A percentile compares a stretch with the other conserved stretches of the same genome.
phyloP scores from a whole-genome alignment of 495 filamentous ascomycete species.

The Hypoxylon rickii region DNA sequence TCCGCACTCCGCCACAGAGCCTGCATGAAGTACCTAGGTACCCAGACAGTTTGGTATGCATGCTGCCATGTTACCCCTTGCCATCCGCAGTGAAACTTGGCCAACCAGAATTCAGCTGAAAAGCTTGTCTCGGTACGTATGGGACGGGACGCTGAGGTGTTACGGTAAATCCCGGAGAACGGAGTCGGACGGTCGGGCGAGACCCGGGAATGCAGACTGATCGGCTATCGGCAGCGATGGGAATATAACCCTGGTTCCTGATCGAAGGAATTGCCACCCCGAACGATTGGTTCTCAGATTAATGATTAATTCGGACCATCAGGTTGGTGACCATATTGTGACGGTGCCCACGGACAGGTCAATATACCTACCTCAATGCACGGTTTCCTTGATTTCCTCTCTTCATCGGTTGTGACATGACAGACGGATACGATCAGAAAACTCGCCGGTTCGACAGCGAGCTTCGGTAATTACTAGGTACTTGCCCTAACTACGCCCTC shows the following conservation, averaged over 20 bases:
- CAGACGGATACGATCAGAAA: background rate
- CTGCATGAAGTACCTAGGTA: background rate
- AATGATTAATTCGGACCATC: background rate
- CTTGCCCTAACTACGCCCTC: background rate
- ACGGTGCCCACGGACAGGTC: too few relatives aligned
- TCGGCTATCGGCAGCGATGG: conserved; percentile 6
- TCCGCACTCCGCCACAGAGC: too few relatives aligned
- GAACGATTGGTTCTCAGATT: conserved; percentile 2
- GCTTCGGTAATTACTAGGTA: background rate
- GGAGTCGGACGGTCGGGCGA: conserved; percentile 7
- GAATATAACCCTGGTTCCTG: background rate
- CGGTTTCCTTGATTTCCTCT: conserved; percentile 4
- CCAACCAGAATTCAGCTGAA: conserved; percentile 8
- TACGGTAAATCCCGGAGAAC: background rate
- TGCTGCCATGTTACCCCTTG: background rate
- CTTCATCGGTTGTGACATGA: background rate
- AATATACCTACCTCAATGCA: too few relatives aligned
- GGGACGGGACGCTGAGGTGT: conserved; percentile 17
- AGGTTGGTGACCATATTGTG: background rate
- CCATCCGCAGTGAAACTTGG: background rate
- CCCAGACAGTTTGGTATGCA: background rate
- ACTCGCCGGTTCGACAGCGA: conserved; percentile 13
- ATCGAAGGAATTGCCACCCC: background rate
- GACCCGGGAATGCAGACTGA: conserved; percentile 15
- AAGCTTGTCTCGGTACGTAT: conserved; percentile 13